These are phyloP conservation scores for Aspergillus panamensis DNA, from an alignment of 495 filamentous ascomycete species.

Conservation along the genomic window DNA sequence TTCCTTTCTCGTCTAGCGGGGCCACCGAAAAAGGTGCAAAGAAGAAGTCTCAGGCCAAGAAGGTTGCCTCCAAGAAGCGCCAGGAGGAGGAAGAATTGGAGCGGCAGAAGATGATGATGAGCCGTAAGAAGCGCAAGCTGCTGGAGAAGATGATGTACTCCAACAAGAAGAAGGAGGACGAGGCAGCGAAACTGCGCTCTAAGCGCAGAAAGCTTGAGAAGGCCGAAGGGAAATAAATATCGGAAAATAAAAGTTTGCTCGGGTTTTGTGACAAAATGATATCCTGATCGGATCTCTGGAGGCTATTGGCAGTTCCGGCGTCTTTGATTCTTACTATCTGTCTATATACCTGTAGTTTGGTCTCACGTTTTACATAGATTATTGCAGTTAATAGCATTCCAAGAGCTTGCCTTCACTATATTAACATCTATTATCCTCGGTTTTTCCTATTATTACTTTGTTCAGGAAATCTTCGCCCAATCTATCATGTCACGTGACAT, in stretches of 20 bases:
- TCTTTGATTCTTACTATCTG: conserved; percentile 14
- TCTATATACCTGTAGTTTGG: conserved; percentile 10
- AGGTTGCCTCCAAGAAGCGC: conserved; percentile 61
- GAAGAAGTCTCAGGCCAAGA: conserved; percentile 64
- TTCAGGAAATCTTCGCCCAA: neutral
- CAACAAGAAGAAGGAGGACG: conserved; percentile 78
- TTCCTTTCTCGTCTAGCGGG: conserved; percentile 41
- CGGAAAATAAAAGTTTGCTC: conserved; percentile 20
- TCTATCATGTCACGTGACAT: neutral
- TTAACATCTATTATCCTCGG: neutral
- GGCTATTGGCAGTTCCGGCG: conserved; percentile 18
- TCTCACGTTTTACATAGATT: conserved; percentile 3
- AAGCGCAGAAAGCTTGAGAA: conserved; percentile 91
- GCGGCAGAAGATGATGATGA: conserved; percentile 88
- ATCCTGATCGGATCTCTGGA: conserved; percentile 25
- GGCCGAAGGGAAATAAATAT: conserved; percentile 36
- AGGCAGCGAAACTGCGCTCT: conserved; percentile 66
- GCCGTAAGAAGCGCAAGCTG: conserved; percentile 84
- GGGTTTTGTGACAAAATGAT: conserved; percentile 25
- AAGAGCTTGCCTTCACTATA: neutral
- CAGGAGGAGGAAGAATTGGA: conserved; percentile 81
- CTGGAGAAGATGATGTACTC: conserved; percentile 89
- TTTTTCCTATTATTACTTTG: neutral
- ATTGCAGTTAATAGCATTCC: neutral
- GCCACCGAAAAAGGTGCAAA: conserved; percentile 42